phyloP scores from a whole-genome alignment of 345 rosid species.

The Eucalyptus polybractea region DNA sequence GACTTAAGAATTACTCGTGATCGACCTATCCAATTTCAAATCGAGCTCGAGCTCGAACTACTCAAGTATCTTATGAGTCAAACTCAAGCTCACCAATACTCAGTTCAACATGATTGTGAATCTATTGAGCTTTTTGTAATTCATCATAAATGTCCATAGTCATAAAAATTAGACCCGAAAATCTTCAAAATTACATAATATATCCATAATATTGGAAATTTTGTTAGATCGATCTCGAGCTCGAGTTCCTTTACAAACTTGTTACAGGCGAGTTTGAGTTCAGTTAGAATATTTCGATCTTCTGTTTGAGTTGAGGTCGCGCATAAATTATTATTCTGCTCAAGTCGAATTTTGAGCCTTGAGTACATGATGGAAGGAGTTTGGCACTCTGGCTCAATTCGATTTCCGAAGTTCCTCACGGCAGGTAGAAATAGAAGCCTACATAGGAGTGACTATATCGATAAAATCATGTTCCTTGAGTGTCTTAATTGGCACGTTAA shows the following conservation, averaged over 20 bases:
- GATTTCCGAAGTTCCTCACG: neutral
- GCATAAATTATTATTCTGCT: neutral
- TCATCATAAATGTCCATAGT: neutral
- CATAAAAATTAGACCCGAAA: neutral
- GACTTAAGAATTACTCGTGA: neutral
- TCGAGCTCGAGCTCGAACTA: neutral
- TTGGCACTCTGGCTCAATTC: neutral
- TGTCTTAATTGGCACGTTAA: neutral
- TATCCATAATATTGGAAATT: too few species aligned
- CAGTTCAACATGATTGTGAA: neutral
- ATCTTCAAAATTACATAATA: too few species aligned
- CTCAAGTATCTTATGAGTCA: neutral
- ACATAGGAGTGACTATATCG: neutral
- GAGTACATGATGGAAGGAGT: neutral
- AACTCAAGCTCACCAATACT: neutral
- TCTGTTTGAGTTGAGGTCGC: neutral
- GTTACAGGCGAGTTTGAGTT: too few species aligned
- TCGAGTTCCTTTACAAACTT: too few species aligned
- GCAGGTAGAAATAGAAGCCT: neutral
- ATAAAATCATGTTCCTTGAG: neutral
- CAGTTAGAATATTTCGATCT: neutral
- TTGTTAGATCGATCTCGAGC: too few species aligned
- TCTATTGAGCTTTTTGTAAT: neutral
- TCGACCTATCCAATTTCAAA: neutral
- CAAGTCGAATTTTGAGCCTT: neutral